Percentiles rank a stretch among this genome's conserved stretches.
These are phyloP conservation scores for Rhizomucor pusillus DNA, from an alignment of 371 early-diverging fungal genomes.

Conservation along the genomic window DNA sequence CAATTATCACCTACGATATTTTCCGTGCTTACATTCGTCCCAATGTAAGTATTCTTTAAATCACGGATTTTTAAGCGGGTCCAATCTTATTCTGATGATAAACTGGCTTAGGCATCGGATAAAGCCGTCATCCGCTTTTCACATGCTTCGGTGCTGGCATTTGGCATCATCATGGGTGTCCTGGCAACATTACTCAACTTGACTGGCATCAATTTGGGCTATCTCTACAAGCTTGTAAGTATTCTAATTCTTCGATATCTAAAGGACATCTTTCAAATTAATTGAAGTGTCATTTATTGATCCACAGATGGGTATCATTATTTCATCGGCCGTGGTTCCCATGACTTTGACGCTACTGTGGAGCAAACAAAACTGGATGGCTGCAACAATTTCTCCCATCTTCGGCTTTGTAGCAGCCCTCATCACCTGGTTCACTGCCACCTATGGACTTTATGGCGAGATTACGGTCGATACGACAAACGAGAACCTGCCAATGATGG, in stretches of 20 bases:
- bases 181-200: slow-evolving; percentile 57
- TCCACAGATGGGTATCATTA: slow-evolving; percentile 70
- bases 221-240: slow-evolving; percentile 50
- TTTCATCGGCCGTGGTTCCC: slow-evolving; percentile 64
- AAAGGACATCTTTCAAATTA: not conserved
- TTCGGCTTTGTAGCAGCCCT: slow-evolving; percentile 53
- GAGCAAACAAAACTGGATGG: slow-evolving; percentile 57
- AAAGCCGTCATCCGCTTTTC: slow-evolving; percentile 58
- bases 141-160: slow-evolving; percentile 51
- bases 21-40: slow-evolving; percentile 68
- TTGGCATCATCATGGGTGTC: slow-evolving; percentile 68
- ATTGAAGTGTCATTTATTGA: slow-evolving; percentile 1
- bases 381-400: slow-evolving; percentile 54
- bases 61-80: not conserved
- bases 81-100: not conserved
- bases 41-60: slow-evolving; percentile 6
- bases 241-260: not conserved
- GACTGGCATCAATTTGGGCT: slow-evolving; percentile 66
- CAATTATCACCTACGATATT: slow-evolving; percentile 67
- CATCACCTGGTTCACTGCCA: slow-evolving; percentile 61
- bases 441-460: slow-evolving; percentile 50
- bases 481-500: slow-evolving; percentile 68
- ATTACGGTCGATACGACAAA: slow-evolving; percentile 56
- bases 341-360: slow-evolving; percentile 63
- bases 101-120: slow-evolving; percentile 39